These are phyloP conservation scores for Flaveria floridana DNA, from an alignment of 140 eudicot species.

Conservation along the genomic window DNA sequence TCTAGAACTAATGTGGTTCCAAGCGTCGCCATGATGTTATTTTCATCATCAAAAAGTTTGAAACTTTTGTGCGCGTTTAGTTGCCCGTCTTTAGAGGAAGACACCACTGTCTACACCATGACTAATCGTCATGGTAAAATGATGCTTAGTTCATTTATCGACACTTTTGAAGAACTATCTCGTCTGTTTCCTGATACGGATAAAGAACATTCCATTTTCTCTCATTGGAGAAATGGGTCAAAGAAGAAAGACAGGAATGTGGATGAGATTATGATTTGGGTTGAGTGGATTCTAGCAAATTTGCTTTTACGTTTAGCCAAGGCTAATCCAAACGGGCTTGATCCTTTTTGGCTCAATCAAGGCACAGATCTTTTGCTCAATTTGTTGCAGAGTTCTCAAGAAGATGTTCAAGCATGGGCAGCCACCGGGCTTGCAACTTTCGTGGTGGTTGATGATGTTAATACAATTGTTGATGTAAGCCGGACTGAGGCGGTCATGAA, in stretches of 20 bases:
- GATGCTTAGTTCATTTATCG: constrained; percentile 54
- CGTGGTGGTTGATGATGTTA: constrained; percentile 78
- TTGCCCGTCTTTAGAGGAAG: constrained; percentile 68
- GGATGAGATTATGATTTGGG: constrained; percentile 69
- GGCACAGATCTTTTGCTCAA: constrained; percentile 69
- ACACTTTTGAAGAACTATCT: constrained; percentile 59
- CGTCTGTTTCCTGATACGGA: constrained; percentile 55
- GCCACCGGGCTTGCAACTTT: constrained; percentile 84
- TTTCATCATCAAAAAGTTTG: constrained; percentile 47
- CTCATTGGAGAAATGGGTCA: constrained; percentile 57
- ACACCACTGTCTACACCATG: constrained; percentile 46
- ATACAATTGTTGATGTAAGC: constrained; percentile 66
- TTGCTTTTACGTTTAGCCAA: constrained; percentile 76
- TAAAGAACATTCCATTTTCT: constrained; percentile 50
- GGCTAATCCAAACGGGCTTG: constrained; percentile 65
- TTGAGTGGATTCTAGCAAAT: constrained; percentile 82
- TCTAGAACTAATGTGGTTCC: constrained; percentile 74
- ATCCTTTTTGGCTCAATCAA: constrained; percentile 81
- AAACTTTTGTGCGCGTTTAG: constrained; percentile 71
- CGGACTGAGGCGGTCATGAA: constrained; percentile 84
- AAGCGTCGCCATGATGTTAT: constrained; percentile 42
- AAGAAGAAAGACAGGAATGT: constrained; percentile 44
- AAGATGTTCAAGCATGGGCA: constrained; percentile 91
- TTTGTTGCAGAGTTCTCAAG: constrained; percentile 80
- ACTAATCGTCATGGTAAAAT: constrained; percentile 54